Conservation (phyloP, 2,329 filamentous ascomycete species). For the Sporothrix pallida region DNA sequence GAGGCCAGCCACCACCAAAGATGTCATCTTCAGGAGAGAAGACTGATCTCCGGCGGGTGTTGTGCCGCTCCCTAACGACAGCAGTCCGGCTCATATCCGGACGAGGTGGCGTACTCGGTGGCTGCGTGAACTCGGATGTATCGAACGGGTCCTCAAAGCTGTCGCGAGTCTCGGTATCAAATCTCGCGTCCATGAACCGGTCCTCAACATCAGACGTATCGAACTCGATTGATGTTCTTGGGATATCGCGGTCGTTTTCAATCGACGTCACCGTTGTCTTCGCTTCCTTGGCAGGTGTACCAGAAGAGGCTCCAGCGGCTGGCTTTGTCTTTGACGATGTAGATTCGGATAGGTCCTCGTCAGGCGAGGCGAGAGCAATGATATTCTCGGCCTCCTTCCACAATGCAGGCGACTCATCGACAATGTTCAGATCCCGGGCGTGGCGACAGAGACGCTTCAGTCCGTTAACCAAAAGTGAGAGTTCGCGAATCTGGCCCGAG, state of each 20-base stretch:
- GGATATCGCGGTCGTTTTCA: constrained; percentile 42
- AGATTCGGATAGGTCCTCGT: constrained; percentile 57
- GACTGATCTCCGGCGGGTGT: constrained; percentile 63
- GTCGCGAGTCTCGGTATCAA: constrained; percentile 54
- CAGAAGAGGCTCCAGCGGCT: neutral
- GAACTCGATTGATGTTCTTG: constrained; percentile 48
- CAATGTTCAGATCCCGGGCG: constrained; percentile 69
- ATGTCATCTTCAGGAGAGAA: constrained; percentile 71
- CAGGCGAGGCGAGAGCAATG: constrained; percentile 79
- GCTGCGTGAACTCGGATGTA: constrained; percentile 43
- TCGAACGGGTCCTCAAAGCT: constrained; percentile 52
- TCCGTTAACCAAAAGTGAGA: constrained; percentile 81
- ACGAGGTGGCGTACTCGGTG: constrained; percentile 19
- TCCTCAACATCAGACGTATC: constrained; percentile 52
- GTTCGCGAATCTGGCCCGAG: constrained; percentile 80
- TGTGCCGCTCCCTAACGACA: constrained; percentile 60
- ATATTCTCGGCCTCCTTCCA: constrained; percentile 88
- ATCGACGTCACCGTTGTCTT: constrained; percentile 37
- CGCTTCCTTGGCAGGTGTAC: neutral
- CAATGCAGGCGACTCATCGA: constrained; percentile 64
- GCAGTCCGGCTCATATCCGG: constrained; percentile 56
- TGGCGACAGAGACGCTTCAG: constrained; percentile 77
- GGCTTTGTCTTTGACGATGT: neutral
- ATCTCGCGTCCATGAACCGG: constrained; percentile 54
- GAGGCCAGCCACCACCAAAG: constrained; percentile 61